Base-by-base conservation (phyloP, 2,329 filamentous ascomycete genomes). In the Apiospora kogelbergensis region DNA sequence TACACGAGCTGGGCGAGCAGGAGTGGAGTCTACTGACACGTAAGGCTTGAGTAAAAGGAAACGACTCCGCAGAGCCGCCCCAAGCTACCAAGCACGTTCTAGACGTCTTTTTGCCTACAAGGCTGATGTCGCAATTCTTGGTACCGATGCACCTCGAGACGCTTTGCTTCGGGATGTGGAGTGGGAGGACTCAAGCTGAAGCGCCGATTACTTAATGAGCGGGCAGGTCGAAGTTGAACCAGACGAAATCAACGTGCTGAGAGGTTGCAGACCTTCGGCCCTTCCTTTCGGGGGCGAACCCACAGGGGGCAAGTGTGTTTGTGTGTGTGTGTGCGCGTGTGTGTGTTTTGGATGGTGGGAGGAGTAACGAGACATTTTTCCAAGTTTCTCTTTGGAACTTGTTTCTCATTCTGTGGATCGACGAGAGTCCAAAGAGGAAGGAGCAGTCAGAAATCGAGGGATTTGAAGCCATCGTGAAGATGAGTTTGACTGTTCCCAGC, bases 91-190 rank as follows among this genome's bases (percentile, higher is more conserved):
- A 37, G 53, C 53, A 60, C 53, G 53, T 60, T 60, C 53, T 60
- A 60, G 53, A 60, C 53, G 30, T 60, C 37, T 17, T n/a, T 37
- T 42, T 42, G 11, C 53, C 30, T 37, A 60, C 53, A 37, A 60
- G 53, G 53, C 53, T 60, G 53, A 60, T 60, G 53, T 60, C 53
- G 53, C 53, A 33, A 57, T 33, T 57, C 48, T 24, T 57, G 48
- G 48, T 57, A 33, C 48, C 24, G n/a, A 22, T 46, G 44, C 53
- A 15, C 17, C 42, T 44, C 40, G 40, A 41, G 42, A 60, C 63
- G 63, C 41, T 45, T 65, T 65, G 63, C 63, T 65, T 65, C 63
- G 63, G 63, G 63, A 65, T 33, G 63, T 45, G 63, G 63, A 65
- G 24, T 15, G 4, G 7, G 2, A 48, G 22, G 45, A n/a, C 7